Conservation (phyloP, 768 basidiomycete species). For the Stropharia rugosoannulata region DNA sequence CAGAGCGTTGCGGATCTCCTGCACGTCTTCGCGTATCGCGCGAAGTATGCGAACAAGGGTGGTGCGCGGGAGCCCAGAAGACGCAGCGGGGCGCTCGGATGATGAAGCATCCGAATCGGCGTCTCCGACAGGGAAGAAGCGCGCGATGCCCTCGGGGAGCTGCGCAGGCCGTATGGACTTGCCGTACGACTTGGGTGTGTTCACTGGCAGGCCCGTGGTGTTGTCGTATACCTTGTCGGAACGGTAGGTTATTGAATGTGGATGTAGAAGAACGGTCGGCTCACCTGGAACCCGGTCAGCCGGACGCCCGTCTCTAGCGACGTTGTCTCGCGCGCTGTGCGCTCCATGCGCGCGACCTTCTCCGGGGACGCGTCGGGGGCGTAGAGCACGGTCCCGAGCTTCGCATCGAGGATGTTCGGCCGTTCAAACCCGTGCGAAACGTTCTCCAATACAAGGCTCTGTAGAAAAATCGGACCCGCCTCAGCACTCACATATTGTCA, state of each 20-base stretch:
- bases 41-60: conserved; percentile 58
- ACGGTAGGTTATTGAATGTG: background rate
- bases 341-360: conserved; percentile 78
- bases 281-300: conserved; percentile 89
- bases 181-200: conserved; percentile 77
- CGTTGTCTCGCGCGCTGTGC: conserved; percentile 69
- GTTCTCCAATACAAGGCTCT: conserved; percentile 88
- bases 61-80: conserved; percentile 54
- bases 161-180: conserved; percentile 67
- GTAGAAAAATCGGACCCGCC: conserved; percentile 26
- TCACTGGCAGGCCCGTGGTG: conserved; percentile 47
- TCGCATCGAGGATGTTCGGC: conserved; percentile 90
- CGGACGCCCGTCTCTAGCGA: conserved; percentile 70
- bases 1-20: conserved; percentile 37
- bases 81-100: conserved; percentile 6
- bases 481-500: conserved; percentile 9
- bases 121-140: conserved; percentile 68
- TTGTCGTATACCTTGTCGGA: conserved; percentile 69
- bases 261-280: background rate
- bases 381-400: conserved; percentile 89
- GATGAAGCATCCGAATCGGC: conserved; percentile 2
- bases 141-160: conserved; percentile 71
- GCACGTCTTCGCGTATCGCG: conserved; percentile 50
- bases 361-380: conserved; percentile 65
- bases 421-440: conserved; percentile 67